Percentiles rank a stretch among this genome's conserved stretches.
phyloP scores from a whole-genome alignment of 768 basidiomycete genomes.

The Leucosporidium scottii region DNA sequence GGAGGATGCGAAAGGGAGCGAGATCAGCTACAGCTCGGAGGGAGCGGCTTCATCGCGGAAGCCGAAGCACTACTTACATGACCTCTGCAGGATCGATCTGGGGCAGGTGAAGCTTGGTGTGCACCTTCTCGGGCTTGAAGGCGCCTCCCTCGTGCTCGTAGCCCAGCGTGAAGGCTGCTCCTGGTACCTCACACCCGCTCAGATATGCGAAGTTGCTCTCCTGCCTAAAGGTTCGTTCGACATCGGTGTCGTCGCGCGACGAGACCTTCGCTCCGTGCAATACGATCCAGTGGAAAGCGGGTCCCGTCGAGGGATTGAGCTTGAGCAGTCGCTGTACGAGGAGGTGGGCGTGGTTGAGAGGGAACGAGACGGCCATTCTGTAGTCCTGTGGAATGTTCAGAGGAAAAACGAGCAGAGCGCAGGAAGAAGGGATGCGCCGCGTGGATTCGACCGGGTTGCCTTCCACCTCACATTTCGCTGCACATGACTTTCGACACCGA shows the following conservation, averaged over 20 bases:
- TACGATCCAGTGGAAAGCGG: conserved; percentile 25
- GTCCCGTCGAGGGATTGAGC: conserved; percentile 15
- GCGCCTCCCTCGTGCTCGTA: conserved; percentile 48
- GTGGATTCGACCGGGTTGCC: no score
- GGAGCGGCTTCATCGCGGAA: no score
- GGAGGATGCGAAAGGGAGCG: neutral
- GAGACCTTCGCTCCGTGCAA: conserved; percentile 12
- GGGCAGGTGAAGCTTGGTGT: conserved; percentile 67
- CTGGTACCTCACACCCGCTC: conserved; percentile 68
- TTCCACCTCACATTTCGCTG: no score
- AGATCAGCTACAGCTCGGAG: neutral
- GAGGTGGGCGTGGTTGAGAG: conserved; percentile 18
- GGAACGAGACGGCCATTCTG: conserved; percentile 9
- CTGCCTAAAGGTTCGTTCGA: conserved; percentile 29
- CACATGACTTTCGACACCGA: no score
- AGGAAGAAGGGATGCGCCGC: no score
- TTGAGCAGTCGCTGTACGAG: conserved; percentile 20
- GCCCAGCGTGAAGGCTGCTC: conserved; percentile 58
- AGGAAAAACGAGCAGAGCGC: no score
- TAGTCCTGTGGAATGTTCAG: no score
- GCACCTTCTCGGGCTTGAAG: conserved; percentile 29
- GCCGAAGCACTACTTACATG: neutral
- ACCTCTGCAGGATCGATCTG: conserved; percentile 62
- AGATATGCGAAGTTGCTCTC: conserved; percentile 72
- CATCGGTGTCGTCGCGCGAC: conserved; percentile 26